Conservation (phyloP, 2,329 filamentous ascomycete species). For the Monosporascus sp. region DNA sequence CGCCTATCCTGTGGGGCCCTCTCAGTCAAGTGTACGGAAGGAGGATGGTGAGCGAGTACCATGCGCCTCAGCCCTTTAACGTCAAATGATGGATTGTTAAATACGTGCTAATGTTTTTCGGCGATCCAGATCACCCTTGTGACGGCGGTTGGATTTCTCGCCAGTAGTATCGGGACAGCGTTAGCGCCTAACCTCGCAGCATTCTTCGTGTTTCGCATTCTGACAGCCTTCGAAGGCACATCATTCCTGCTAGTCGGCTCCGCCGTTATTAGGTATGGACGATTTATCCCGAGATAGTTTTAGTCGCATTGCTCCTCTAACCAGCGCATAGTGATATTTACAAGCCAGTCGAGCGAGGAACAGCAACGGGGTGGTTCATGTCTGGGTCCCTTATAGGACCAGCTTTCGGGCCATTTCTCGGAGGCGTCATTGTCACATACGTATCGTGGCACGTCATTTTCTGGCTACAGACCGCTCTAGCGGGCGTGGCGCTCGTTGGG, state of each 20-base stretch:
- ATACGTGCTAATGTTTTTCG: conserved; percentile 2
- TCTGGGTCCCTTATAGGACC: conserved; percentile 67
- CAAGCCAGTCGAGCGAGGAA: conserved; percentile 62
- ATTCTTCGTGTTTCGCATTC: conserved; percentile 69
- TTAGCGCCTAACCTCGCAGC: conserved; percentile 63
- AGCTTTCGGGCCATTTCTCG: conserved; percentile 63
- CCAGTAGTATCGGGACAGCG: conserved; percentile 66
- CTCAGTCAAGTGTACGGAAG: conserved; percentile 61
- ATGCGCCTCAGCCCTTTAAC: neutral
- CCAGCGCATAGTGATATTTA: conserved; percentile 48
- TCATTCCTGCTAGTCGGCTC: conserved; percentile 68
- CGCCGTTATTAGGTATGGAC: conserved; percentile 57
- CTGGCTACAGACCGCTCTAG: conserved; percentile 68
- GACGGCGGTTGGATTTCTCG: conserved; percentile 59
- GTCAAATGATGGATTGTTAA: neutral
- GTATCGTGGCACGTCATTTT: conserved; percentile 69
- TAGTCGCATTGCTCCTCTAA: conserved; percentile 2
- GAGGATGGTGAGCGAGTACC: conserved; percentile 38
- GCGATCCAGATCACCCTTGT: conserved; percentile 46
- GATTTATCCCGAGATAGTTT: conserved; percentile 26
- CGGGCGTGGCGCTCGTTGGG: conserved; percentile 51
- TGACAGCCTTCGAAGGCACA: conserved; percentile 71
- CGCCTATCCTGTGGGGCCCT: conserved; percentile 66
- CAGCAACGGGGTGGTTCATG: conserved; percentile 68
- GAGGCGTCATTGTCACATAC: conserved; percentile 73